A percentile compares a stretch with the other conserved stretches of the same genome.
phyloP scores from a whole-genome alignment of 768 basidiomycete species.

The Lactarius quietus region DNA sequence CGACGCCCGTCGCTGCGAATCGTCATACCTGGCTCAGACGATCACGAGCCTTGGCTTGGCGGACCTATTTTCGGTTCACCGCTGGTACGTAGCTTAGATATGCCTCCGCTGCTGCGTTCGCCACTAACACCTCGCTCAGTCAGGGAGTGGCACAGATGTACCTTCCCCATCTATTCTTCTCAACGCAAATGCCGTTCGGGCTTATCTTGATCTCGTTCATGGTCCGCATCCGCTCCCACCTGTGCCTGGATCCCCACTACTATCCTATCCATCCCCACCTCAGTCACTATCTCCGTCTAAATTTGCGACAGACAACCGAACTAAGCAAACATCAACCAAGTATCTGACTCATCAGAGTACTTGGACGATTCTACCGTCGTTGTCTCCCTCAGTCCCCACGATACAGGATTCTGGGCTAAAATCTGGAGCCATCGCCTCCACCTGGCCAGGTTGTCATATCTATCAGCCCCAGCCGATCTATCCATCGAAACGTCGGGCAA shows the following conservation, averaged over 20 bases:
- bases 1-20: constrained; percentile 6
- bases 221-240: constrained; percentile 5
- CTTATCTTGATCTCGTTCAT: constrained; percentile 11
- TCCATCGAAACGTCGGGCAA: constrained; percentile 10
- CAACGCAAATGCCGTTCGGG: constrained; percentile 9
- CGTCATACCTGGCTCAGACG: constrained; percentile 7
- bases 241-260: background rate
- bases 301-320: background rate
- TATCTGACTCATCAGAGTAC: no score
- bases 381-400: background rate
- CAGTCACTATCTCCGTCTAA: background rate
- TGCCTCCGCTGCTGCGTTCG: background rate
- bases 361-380: background rate
- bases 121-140: constrained; percentile 6
- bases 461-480: background rate
- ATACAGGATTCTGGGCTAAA: background rate
- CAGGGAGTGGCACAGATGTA: background rate
- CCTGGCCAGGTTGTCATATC: background rate
- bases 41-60: constrained; percentile 3
- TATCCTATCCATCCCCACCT: background rate
- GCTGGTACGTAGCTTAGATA: constrained; percentile 3
- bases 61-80: constrained; percentile 7
- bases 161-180: constrained; percentile 16
- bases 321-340: background rate
- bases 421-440: background rate